Conservation (phyloP, 305 asterid species). For the Galium porrigens region DNA sequence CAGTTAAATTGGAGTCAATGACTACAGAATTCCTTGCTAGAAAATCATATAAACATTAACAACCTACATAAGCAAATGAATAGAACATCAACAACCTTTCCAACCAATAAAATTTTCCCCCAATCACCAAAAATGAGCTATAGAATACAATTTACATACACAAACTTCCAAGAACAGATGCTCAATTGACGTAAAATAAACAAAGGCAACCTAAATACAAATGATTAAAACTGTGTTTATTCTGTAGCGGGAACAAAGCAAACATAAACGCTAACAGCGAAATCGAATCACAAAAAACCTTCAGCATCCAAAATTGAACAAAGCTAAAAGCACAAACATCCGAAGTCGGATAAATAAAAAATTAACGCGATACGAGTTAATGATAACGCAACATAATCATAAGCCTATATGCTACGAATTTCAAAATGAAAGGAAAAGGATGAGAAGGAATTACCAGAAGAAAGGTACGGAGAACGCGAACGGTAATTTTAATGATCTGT, state of each 20-base stretch:
- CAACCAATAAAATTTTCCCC: neutral
- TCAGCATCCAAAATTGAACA: neutral
- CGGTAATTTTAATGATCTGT: neutral
- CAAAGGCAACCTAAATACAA: neutral
- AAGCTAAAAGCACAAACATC: neutral
- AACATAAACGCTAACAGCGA: neutral
- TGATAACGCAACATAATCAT: neutral
- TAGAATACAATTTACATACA: neutral
- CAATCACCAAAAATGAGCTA: neutral
- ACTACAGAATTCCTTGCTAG: neutral
- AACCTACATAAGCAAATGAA: neutral
- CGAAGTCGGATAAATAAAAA: neutral
- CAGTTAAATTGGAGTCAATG: neutral
- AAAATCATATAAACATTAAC: neutral
- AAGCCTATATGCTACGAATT: neutral
- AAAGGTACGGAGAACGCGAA: slow-evolving; percentile 15
- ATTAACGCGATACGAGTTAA: neutral
- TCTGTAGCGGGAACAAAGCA: neutral
- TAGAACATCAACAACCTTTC: neutral
- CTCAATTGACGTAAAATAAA: neutral
- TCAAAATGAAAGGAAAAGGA: neutral
- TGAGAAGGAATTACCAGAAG: slow-evolving; percentile 12
- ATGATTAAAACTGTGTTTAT: neutral
- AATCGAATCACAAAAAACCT: neutral
- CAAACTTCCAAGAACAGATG: neutral